A percentile compares a stretch with the other conserved stretches of the same genome.
phyloP scores from a whole-genome alignment of 2,329 filamentous ascomycete species.

The Sclerotinia spermophila region DNA sequence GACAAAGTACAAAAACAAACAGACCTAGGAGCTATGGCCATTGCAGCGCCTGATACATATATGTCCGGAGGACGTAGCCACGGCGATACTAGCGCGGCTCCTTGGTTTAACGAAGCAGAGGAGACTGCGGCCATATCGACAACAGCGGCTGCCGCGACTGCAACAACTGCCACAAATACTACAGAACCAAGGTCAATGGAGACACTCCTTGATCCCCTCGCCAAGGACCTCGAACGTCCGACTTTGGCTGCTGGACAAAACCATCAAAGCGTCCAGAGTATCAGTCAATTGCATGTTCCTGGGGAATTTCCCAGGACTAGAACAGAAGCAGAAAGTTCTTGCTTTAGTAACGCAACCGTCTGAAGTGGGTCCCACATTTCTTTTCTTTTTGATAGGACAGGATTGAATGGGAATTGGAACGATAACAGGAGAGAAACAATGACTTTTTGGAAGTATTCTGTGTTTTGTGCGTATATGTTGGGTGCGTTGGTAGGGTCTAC shows the following conservation, averaged over 20 bases:
- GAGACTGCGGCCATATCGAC: slow-evolving; percentile 8
- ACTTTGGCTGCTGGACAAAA: slow-evolving; percentile 28
- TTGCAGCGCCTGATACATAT: slow-evolving; percentile 21
- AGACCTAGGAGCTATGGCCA: slow-evolving; percentile 20
- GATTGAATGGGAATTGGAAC: not conserved
- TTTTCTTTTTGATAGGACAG: not conserved
- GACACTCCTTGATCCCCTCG: slow-evolving; percentile 21
- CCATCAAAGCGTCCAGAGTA: slow-evolving; percentile 31
- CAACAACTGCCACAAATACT: not conserved
- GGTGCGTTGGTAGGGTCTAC: not conserved
- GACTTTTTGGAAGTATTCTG: not conserved
- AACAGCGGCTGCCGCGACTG: not conserved
- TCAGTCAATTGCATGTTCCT: slow-evolving; percentile 36
- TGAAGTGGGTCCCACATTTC: not conserved
- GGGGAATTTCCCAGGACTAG: slow-evolving; percentile 32
- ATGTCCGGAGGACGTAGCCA: slow-evolving; percentile 30
- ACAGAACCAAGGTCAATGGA: slow-evolving; percentile 17
- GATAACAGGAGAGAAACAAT: not conserved
- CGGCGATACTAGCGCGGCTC: slow-evolving; percentile 19
- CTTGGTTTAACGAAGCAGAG: not conserved
- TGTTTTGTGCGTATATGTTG: not conserved
- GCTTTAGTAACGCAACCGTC: not conserved
- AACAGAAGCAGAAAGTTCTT: not conserved
- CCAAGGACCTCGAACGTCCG: slow-evolving; percentile 25
- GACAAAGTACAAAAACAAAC: slow-evolving; percentile 24